phyloP scores from a whole-genome alignment of 2,329 filamentous ascomycete genomes.

The Epichloe elymi region DNA sequence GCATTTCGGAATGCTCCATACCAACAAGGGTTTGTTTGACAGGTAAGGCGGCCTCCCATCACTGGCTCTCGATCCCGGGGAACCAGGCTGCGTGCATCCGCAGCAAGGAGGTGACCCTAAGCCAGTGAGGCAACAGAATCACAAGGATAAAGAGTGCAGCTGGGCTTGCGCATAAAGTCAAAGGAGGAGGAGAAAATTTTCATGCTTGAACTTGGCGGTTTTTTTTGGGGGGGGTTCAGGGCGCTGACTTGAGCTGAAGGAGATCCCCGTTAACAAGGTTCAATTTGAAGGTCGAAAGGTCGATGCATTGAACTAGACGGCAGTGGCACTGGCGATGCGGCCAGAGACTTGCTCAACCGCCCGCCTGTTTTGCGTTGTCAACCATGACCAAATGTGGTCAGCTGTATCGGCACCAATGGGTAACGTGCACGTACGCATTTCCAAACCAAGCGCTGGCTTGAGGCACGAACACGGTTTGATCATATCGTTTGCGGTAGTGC shows the following conservation, averaged over 20 bases:
- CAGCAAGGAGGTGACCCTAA: background rate
- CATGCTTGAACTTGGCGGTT: background rate
- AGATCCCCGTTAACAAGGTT: no score
- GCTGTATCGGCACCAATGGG: background rate
- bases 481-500: no score
- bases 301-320: background rate
- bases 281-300: background rate
- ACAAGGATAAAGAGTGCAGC: background rate
- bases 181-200: background rate
- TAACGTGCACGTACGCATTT: background rate
- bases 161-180: background rate
- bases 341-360: background rate
- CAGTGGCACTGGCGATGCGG: background rate
- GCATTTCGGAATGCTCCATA: background rate
- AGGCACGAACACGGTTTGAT: no score
- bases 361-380: no score
- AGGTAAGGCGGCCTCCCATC: background rate
- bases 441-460: no score
- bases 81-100: slow-evolving; percentile 1
- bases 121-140: background rate
- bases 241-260: background rate
- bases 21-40: background rate
- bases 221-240: background rate
- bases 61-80: background rate
- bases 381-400: no score